A percentile compares a stretch with the other conserved stretches of the same genome.
Conservation (phyloP, 2,329 filamentous ascomycete genomes). For the Nectriaceae sp. region DNA sequence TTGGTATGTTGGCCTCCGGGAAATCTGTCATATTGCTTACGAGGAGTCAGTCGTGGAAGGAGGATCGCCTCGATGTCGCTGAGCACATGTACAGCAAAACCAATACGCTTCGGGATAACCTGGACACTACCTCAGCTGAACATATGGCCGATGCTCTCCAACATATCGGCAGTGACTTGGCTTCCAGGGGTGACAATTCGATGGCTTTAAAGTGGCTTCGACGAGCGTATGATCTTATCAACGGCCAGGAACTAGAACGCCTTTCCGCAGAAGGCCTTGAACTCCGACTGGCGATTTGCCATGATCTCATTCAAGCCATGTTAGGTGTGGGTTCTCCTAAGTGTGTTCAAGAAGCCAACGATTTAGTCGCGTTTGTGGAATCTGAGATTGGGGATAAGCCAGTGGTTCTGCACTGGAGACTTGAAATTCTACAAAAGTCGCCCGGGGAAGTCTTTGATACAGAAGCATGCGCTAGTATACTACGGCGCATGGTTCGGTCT, state of each 20-base stretch:
- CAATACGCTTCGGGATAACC: slow-evolving; percentile 35
- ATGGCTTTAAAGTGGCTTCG: slow-evolving; percentile 73
- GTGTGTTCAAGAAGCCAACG: slow-evolving; percentile 51
- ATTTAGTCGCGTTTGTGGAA: slow-evolving; percentile 63
- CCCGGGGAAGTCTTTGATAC: slow-evolving; percentile 50
- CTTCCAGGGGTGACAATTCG: slow-evolving; percentile 52
- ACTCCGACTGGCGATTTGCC: slow-evolving; percentile 66
- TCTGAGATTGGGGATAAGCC: slow-evolving; percentile 64
- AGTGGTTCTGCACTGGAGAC: slow-evolving; percentile 65
- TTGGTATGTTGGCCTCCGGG: slow-evolving; percentile 54
- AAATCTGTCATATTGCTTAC: slow-evolving; percentile 17
- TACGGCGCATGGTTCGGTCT: slow-evolving; percentile 63
- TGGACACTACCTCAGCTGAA: slow-evolving; percentile 57
- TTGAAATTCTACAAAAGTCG: slow-evolving; percentile 62
- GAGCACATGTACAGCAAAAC: slow-evolving; percentile 75
- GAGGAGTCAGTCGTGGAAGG: slow-evolving; percentile 66
- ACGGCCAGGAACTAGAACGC: slow-evolving; percentile 53
- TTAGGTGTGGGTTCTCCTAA: slow-evolving; percentile 49
- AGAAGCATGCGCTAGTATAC: slow-evolving; percentile 50
- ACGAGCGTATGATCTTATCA: slow-evolving; percentile 63
- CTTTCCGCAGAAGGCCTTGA: slow-evolving; percentile 63
- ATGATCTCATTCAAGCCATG: slow-evolving; percentile 60
- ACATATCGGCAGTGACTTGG: slow-evolving; percentile 67
- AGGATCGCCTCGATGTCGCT: slow-evolving; percentile 71
- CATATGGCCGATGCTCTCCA: slow-evolving; percentile 68